Conservation (phyloP, 306 rosid species). For the Cicer judaicum region DNA sequence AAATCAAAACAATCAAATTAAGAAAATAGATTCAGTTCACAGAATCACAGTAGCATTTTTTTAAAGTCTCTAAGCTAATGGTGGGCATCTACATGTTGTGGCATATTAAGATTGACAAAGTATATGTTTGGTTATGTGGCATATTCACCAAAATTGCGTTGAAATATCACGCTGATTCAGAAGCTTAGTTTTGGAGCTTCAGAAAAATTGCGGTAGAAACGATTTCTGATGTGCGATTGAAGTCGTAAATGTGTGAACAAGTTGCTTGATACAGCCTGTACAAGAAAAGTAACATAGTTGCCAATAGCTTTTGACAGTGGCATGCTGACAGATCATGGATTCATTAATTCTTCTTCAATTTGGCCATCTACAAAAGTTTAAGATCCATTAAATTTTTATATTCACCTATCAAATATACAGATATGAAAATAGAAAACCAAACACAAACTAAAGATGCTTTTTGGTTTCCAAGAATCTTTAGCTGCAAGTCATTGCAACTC, state of each 20-base stretch:
- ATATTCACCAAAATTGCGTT: no score
- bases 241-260: no score
- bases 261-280: neutral
- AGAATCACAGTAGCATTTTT: neutral
- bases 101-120: neutral
- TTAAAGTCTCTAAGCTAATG: neutral
- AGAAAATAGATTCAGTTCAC: no score
- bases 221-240: no score
- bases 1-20: no score
- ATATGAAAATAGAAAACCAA: neutral
- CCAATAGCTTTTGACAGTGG: neutral
- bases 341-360: neutral
- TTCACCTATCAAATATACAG: neutral
- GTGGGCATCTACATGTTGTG: neutral
- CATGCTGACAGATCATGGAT: neutral
- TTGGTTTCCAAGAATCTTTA: slow-evolving; percentile 1
- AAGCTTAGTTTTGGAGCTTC: no score
- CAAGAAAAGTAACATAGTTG: neutral
- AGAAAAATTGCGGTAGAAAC: no score
- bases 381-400: neutral
- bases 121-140: no score
- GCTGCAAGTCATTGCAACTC: slow-evolving; percentile 4
- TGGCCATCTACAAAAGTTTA: no score
- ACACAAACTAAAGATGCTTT: neutral
- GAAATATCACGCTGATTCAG: no score